These are phyloP conservation scores for Elsinoe fawcettii DNA, from an alignment of 2,329 filamentous ascomycete species.

Conservation along the genomic window DNA sequence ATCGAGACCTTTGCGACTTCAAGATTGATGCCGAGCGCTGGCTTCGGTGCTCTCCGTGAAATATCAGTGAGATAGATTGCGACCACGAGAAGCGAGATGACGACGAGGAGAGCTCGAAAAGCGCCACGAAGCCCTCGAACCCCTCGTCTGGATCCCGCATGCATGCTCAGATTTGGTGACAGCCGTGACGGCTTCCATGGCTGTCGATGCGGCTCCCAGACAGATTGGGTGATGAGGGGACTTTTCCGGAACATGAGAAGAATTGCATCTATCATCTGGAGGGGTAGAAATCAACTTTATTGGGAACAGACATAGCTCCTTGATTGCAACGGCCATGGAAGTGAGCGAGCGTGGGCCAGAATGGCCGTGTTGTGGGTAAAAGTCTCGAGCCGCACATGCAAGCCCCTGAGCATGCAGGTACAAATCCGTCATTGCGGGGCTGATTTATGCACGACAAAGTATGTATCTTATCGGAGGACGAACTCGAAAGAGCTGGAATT, in stretches of 20 bases:
- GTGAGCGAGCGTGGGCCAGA: background rate
- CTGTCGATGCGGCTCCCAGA: background rate
- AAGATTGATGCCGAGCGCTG: background rate
- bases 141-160: background rate
- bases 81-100: background rate
- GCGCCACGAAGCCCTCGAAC: background rate
- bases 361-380: background rate
- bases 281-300: background rate
- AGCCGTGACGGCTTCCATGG: background rate
- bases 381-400: no score
- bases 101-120: background rate
- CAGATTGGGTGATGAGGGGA: background rate
- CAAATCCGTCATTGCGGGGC: background rate
- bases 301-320: background rate
- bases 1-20: constrained; percentile 16
- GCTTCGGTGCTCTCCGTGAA: background rate
- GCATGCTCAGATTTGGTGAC: background rate
- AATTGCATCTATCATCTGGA: background rate
- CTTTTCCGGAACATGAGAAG: background rate
- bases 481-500: no score
- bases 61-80: background rate
- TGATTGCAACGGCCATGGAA: background rate
- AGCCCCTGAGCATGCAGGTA: background rate
- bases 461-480: background rate
- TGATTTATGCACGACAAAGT: background rate